Evolutionary conservation across 2,329 filamentous ascomycete species (phyloP).

Genomic region (Phialophora macrospora): DNA sequence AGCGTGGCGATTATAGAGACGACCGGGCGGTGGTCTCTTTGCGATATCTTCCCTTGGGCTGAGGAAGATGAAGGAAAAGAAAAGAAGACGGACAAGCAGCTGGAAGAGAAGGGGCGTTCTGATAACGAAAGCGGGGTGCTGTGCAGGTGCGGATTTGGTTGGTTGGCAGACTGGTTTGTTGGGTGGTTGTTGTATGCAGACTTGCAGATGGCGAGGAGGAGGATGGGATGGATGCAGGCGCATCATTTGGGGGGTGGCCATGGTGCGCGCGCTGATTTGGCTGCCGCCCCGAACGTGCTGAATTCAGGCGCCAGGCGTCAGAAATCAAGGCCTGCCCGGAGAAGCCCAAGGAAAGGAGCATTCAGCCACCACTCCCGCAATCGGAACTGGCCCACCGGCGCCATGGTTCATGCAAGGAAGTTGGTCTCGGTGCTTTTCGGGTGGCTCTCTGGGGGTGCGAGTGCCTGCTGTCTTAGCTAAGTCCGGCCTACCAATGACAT

Average conservation of each 20-base stretch:
- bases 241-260: neutral
- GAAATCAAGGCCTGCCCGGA: neutral
- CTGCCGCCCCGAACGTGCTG: neutral
- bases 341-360: neutral
- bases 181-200: constrained; percentile 19
- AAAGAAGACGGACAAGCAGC: constrained; percentile 26
- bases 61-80: constrained; percentile 35
- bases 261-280: neutral
- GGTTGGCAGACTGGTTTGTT: constrained; percentile 20
- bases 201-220: constrained; percentile 4
- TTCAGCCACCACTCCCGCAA: constrained; percentile 1
- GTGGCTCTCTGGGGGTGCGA: neutral
- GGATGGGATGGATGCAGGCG: constrained; percentile 2
- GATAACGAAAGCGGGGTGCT: constrained; percentile 31
- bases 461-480: neutral
- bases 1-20: constrained; percentile 33
- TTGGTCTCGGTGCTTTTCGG: constrained; percentile 4
- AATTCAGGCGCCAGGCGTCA: constrained; percentile 1
- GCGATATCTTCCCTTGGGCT: constrained; percentile 38
- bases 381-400: neutral
- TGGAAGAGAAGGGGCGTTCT: constrained; percentile 30
- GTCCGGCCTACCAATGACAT: constrained; percentile 3
- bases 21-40: constrained; percentile 36
- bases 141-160: constrained; percentile 23
- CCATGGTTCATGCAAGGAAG: constrained; percentile 12